phyloP scores from a whole-genome alignment of 129 eudicot genomes.

The Lonicera japonica region DNA sequence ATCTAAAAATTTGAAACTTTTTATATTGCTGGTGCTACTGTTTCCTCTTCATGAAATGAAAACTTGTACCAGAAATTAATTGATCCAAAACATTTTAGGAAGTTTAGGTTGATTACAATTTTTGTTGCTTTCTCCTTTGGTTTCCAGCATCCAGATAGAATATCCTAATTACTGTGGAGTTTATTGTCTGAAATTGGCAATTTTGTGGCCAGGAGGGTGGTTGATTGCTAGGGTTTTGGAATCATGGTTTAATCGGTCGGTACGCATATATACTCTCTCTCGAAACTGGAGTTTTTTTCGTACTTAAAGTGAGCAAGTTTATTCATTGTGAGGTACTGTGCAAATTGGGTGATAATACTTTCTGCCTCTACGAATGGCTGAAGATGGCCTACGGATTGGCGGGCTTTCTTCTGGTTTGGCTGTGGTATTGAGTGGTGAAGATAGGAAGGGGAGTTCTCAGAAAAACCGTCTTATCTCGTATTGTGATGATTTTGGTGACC shows the following conservation, averaged over 20 bases:
- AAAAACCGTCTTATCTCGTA: conserved; percentile 65
- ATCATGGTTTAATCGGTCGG: neutral
- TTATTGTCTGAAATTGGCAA: no score
- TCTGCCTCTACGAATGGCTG: conserved; percentile 48
- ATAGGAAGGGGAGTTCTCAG: conserved; percentile 51
- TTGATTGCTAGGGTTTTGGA: conserved; percentile 8
- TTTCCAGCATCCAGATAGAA: neutral
- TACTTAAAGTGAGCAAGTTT: neutral
- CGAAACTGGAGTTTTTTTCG: neutral
- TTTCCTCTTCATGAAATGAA: neutral
- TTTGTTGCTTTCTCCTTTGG: conserved; percentile 6
- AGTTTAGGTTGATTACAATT: neutral
- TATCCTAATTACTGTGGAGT: no score
- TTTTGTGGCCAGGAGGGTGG: neutral
- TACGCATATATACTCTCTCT: conserved; percentile 2
- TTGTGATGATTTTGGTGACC: conserved; percentile 92
- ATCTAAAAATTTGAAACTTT: neutral
- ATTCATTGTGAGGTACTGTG: conserved; percentile 11
- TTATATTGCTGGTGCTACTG: neutral
- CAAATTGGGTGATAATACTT: conserved; percentile 9
- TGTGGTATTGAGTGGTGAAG: conserved; percentile 56
- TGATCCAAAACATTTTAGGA: neutral
- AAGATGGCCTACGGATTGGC: conserved; percentile 57
- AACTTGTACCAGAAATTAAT: neutral
- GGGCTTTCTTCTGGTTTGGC: conserved; percentile 82